Conservation (phyloP, 495 filamentous ascomycete genomes). For the Xylaria longipes region DNA sequence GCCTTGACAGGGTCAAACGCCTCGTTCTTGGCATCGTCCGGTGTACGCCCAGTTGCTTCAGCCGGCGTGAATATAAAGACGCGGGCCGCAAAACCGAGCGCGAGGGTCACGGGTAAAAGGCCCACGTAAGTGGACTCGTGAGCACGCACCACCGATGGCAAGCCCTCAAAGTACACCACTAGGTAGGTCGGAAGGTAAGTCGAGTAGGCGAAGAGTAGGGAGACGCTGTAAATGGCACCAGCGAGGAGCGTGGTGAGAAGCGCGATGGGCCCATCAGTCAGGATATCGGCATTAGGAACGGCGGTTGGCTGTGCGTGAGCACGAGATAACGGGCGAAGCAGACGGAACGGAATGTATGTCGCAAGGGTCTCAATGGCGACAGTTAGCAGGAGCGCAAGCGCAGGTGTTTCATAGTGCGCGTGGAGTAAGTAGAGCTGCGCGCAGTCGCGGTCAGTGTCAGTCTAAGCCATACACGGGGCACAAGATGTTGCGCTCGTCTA, state of each 20-base stretch:
- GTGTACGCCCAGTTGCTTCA: conserved; percentile 55
- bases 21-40: conserved; percentile 41
- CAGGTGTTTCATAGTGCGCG: conserved; percentile 73
- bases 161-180: conserved; percentile 70
- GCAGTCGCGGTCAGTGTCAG: background rate
- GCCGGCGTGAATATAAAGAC: conserved; percentile 78
- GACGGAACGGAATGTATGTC: conserved; percentile 70
- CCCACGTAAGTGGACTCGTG: conserved; percentile 63
- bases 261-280: conserved; percentile 68
- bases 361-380: conserved; percentile 70
- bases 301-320: conserved; percentile 64
- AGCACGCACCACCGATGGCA: conserved; percentile 68
- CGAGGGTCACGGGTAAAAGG: conserved; percentile 60
- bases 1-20: conserved; percentile 61
- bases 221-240: conserved; percentile 69
- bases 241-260: conserved; percentile 69
- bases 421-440: conserved; percentile 67
- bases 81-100: conserved; percentile 69
- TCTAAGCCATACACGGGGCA: background rate
- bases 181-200: conserved; percentile 71
- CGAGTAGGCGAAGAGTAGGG: conserved; percentile 66
- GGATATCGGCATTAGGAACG: conserved; percentile 71
- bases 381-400: conserved; percentile 60
- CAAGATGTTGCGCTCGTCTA: background rate
- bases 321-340: conserved; percentile 68